Evolutionary conservation across 2,329 filamentous ascomycete species (phyloP), one percentile per base, ranked within the genome.

Genomic region (Cordyceps militaris): DNA sequence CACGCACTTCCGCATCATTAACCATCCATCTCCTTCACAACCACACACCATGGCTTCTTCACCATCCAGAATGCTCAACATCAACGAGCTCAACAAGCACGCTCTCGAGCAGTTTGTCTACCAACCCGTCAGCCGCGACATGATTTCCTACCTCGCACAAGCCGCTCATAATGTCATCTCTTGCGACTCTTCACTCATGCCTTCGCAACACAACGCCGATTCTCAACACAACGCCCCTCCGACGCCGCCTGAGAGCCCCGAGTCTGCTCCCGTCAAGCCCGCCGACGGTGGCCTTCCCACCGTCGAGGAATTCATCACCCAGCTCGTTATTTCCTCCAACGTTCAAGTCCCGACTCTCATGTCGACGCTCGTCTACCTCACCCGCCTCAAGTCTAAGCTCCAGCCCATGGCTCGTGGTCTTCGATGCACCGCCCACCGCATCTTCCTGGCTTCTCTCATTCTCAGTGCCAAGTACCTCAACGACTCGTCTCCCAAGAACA

Each of bases 401-500:
- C 93, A 95, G 64, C 89, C 93, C 59, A 91, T 96, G 70, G 93
- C 94, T 66, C 96, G 96, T 76, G 94, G 94, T 63, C 90, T 97
- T 76, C 87, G 89, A 66, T 97, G 94, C 80, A 97, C 94, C 24
- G 91, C 93, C 48, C 94, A 99, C 79, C 88, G 94, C 67, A 97
- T 99, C 80, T 97, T 99, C 77, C 83, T 99, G 50, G 93, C 90
- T 43, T 79, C 89, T 16, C 85, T 93, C 64, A 94, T 94, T 69
- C 79, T 87, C 47, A 86, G 94, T 1, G 93, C 94, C 66, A 99
- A 99, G 85, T 97, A 97, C 73, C 83, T 97, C 65, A 97, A 99
- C 73, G 94, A 97, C 79, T 96, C 91, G 61, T 97, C 91, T 13
- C 94, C 94, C 62, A 97, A 97, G 86, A 99, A 99, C 84, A 97